phyloP scores from a whole-genome alignment of 345 rosid species.

The Chamaenerion angustifolium region DNA sequence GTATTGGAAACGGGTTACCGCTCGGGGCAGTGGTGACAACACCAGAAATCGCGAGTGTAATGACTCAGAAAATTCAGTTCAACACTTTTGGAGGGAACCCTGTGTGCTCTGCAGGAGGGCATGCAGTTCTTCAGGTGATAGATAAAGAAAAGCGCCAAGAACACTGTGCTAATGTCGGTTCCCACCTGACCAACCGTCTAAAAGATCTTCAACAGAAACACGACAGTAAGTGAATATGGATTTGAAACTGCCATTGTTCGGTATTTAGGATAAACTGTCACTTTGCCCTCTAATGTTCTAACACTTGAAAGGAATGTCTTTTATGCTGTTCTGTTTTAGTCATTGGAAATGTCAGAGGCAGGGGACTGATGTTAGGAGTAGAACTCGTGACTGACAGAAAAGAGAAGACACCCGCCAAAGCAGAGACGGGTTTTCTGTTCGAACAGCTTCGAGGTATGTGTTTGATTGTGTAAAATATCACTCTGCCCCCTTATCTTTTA shows the following conservation, averaged over 20 bases:
- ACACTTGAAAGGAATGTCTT: too few species aligned
- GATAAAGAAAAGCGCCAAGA: constrained; percentile 81
- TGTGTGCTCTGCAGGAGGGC: constrained; percentile 94
- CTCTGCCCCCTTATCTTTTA: too few species aligned
- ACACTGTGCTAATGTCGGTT: constrained; percentile 69
- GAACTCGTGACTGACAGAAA: constrained; percentile 73
- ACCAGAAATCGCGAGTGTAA: constrained; percentile 77
- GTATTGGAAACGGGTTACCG: constrained; percentile 92
- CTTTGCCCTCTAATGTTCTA: too few species aligned
- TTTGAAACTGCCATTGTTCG: too few species aligned
- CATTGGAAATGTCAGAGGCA: constrained; percentile 87
- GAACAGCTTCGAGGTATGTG: constrained; percentile 72
- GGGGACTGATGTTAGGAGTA: constrained; percentile 78
- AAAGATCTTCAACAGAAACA: constrained; percentile 54
- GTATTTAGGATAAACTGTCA: too few species aligned
- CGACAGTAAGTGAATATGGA: constrained; percentile 34
- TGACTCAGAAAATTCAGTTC: constrained; percentile 76
- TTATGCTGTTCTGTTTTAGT: constrained; percentile 42
- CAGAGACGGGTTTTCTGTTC: constrained; percentile 58
- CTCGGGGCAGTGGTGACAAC: constrained; percentile 94
- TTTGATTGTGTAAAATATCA: neutral
- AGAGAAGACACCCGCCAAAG: constrained; percentile 79
- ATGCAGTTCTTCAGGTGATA: constrained; percentile 77
- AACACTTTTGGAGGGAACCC: constrained; percentile 98
- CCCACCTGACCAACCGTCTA: constrained; percentile 59